These are phyloP conservation scores for Yamadazyma spencermartinsiae DNA, from an alignment of 1,139 yeast genomes.

Conservation along the genomic window DNA sequence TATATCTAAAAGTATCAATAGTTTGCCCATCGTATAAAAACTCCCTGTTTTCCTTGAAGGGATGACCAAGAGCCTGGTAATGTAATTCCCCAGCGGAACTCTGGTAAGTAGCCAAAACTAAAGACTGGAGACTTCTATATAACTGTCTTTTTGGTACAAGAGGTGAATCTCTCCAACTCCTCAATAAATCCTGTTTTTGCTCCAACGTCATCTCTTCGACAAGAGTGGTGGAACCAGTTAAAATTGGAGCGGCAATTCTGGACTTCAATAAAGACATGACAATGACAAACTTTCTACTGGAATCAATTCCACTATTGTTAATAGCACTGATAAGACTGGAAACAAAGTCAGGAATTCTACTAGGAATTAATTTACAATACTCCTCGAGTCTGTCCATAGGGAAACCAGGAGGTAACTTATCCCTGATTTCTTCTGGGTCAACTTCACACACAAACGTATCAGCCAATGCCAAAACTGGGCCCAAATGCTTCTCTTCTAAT, in stretches of 20 bases:
- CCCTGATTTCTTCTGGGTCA: slow-evolving; percentile 28
- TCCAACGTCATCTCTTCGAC: slow-evolving; percentile 37
- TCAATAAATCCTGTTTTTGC: slow-evolving; percentile 31
- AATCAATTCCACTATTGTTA: slow-evolving; percentile 17
- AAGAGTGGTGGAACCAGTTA: slow-evolving; percentile 36
- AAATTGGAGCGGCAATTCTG: slow-evolving; percentile 34
- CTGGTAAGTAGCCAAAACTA: slow-evolving; percentile 26
- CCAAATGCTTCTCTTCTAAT: slow-evolving; percentile 9
- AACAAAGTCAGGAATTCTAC: slow-evolving; percentile 30
- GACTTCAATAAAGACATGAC: slow-evolving; percentile 30
- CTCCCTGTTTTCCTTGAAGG: slow-evolving; percentile 32
- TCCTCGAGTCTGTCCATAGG: slow-evolving; percentile 33
- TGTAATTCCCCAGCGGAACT: slow-evolving; percentile 35
- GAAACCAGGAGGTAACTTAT: slow-evolving; percentile 27
- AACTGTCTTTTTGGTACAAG: slow-evolving; percentile 29
- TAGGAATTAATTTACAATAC: slow-evolving; percentile 33
- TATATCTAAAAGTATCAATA: slow-evolving; percentile 29
- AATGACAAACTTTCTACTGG: slow-evolving; percentile 25
- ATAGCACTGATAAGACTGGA: slow-evolving; percentile 20
- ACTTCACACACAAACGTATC: slow-evolving; percentile 42
- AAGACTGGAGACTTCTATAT: slow-evolving; percentile 25
- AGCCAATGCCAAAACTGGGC: slow-evolving; percentile 23
- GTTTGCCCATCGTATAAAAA: slow-evolving; percentile 28
- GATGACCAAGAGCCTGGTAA: slow-evolving; percentile 34
- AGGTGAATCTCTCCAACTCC: slow-evolving; percentile 42